Base-by-base conservation (phyloP, 1,284 basidiomycete species). In the Thelephora terrestris region DNA sequence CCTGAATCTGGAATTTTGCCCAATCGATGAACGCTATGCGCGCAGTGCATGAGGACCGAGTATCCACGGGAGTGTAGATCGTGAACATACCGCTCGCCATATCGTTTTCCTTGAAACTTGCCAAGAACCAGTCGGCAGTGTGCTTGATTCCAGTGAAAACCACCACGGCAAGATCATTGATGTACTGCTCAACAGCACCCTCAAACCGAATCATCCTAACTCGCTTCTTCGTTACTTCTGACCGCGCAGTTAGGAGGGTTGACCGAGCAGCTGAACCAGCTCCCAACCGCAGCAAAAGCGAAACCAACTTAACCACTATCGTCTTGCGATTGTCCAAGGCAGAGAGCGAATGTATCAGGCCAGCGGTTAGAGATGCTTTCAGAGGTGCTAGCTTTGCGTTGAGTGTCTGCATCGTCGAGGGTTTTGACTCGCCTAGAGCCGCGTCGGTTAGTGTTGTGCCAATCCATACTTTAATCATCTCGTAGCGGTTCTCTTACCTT, bases 91-190 rank as follows among this genome's bases (percentile, higher is more conserved):
- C 78, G 48, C 91, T 94, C 0, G 94, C 89, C 59, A 93, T 91
- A 52, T 89, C 82, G 60, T 93, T 92, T 64, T 97, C 94, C 64
- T 85, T 91, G 67, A 97, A 99, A 44, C 91, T 94, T 1, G 84
- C 84, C 61, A 97, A 76, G 65, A 92, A 99, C 96, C 95, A 99
- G 64, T 99, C 95, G 37, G 89, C 89, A 1, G 94, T 97, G 61
- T 99, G 90, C 63, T 92, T 93, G 64, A 95, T 85, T 6, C 86
- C 79, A 0, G 89, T 92, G 58, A 95, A 95, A 52, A 85, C 77
- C 0, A 95, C 85, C 47, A 91, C 74, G 0, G 87, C 79, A 37
- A 95, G 70, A 58, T 93, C 86, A 16, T 81, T 81, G 45, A 94
- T 73, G 56, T 88, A 94, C 46, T 83, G 71, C 5, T 76, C 76